These are phyloP conservation scores for Penicillium desertorum DNA, from an alignment of 495 filamentous ascomycete species.

Conservation along the genomic window DNA sequence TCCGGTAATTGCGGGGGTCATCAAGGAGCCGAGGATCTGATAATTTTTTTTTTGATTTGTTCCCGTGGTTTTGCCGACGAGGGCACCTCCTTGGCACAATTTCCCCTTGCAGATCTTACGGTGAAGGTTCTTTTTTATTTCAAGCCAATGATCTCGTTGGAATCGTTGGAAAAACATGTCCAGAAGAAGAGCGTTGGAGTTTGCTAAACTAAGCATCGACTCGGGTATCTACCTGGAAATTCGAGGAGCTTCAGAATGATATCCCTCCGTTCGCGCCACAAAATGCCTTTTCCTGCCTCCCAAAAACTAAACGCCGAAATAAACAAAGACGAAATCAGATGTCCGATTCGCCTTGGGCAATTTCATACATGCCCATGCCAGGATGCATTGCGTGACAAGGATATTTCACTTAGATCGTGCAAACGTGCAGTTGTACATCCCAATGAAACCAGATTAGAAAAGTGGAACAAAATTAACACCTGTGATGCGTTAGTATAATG, in stretches of 20 bases:
- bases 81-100: slow-evolving; percentile 14
- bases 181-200: slow-evolving; percentile 41
- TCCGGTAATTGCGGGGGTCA: slow-evolving; percentile 27
- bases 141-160: neutral
- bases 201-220: slow-evolving; percentile 53
- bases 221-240: slow-evolving; percentile 53
- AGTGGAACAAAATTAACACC: slow-evolving; percentile 41
- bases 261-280: slow-evolving; percentile 49
- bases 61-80: slow-evolving; percentile 22
- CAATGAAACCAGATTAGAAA: slow-evolving; percentile 25
- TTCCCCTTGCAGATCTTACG: slow-evolving; percentile 5
- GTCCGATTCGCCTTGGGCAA: slow-evolving; percentile 23
- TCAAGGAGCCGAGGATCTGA: slow-evolving; percentile 34
- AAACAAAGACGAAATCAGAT: slow-evolving; percentile 31
- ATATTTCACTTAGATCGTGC: slow-evolving; percentile 22
- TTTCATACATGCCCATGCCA: slow-evolving; percentile 33
- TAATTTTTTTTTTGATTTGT: slow-evolving; percentile 19
- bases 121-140: no score
- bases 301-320: slow-evolving; percentile 39
- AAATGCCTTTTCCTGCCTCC: slow-evolving; percentile 47
- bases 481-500: slow-evolving; percentile 33
- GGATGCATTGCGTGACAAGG: slow-evolving; percentile 28
- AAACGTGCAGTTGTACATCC: slow-evolving; percentile 24
- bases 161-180: slow-evolving; percentile 14
- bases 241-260: slow-evolving; percentile 52